Conservation (phyloP, 108 stramenopile species). For the Skeletonema marinoi region DNA sequence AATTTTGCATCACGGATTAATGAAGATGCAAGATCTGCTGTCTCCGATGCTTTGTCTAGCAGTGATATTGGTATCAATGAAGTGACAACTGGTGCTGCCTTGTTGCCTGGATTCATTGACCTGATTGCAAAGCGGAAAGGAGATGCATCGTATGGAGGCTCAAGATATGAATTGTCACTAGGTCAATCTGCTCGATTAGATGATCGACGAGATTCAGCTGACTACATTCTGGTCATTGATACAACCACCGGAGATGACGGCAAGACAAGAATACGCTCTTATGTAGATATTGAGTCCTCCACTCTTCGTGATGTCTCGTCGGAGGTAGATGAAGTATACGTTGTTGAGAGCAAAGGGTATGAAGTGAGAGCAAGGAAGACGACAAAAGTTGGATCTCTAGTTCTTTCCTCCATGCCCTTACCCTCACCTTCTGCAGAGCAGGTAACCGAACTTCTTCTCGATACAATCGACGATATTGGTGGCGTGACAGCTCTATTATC, state of each 20-base stretch:
- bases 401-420: slow-evolving; percentile 52
- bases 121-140: slow-evolving; percentile 66
- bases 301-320: slow-evolving; percentile 23
- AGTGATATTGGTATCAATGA: slow-evolving; percentile 8
- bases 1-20: slow-evolving; percentile 51
- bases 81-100: slow-evolving; percentile 40
- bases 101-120: slow-evolving; percentile 70
- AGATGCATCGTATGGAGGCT: slow-evolving; percentile 62
- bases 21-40: slow-evolving; percentile 30
- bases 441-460: slow-evolving; percentile 45
- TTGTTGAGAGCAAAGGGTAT: slow-evolving; percentile 60
- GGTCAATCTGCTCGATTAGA: slow-evolving; percentile 47
- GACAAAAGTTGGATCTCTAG: slow-evolving; percentile 47
- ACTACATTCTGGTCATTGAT: slow-evolving; percentile 55
- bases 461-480: slow-evolving; percentile 50
- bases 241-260: slow-evolving; percentile 71
- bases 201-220: slow-evolving; percentile 35
- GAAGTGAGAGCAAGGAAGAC: slow-evolving; percentile 56
- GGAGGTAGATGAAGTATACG: slow-evolving; percentile 46
- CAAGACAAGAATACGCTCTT: slow-evolving; percentile 57
- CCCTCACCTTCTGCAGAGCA: slow-evolving; percentile 52
- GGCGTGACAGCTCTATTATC: slow-evolving; percentile 50
- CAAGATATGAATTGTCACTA: slow-evolving; percentile 53
- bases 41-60: slow-evolving; percentile 17
- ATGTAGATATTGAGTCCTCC: slow-evolving; percentile 39